Evolutionary conservation across 2,329 filamentous ascomycete genomes (phyloP), one percentile per base, ranked within the genome.

Genomic region (Nannizziopsis barbatae): DNA sequence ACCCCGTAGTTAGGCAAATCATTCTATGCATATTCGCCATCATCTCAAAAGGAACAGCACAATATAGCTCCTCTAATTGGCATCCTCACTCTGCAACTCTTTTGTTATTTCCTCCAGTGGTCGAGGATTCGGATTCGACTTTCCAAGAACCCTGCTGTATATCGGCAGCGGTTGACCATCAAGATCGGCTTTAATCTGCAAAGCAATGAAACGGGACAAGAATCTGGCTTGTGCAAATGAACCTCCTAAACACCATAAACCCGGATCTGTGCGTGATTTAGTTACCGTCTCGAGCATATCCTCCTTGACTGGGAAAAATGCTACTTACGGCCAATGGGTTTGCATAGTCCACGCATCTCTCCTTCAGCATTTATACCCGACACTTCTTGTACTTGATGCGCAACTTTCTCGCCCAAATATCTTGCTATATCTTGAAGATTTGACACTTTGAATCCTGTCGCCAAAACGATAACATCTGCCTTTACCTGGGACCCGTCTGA

Each of bases 301-400:
- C 30, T 10, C n/a, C 12, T 39, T 32, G 18, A 20, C 22, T 11
- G 32, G 32, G 27, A 18, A 17, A 39, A 17, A 3, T n/a, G 22
- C 41, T n/a, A 62, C 65, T 59, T 54, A 67, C 65, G 63, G 15
- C 62, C 62, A 40, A 59, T 60, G 9, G 60, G 64, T 49, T 59
- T 66, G 53, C 64, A 71, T 47, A 66, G 66, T 0, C 67, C 71
- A 45, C 65, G 60, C 27, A 73, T 57, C 53, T 75, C 72, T 7
- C 71, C 72, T 50, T 75, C 71, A 2, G 62, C 53, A 56, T 74
- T 66, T 9, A 73, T 53, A 0, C 69, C 65, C 64, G 65, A 73
- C 40, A 67, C 71, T 47, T 73, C 67, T 5, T 67, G 66, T 17
- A 71, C 60, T 12, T 60, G 54, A 27, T 67, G 61, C 2, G 66